A percentile compares a stretch with the other conserved stretches of the same genome.
These are phyloP conservation scores for Crithidia bombi DNA, from an alignment of 208 protist species.

Conservation along the genomic window DNA sequence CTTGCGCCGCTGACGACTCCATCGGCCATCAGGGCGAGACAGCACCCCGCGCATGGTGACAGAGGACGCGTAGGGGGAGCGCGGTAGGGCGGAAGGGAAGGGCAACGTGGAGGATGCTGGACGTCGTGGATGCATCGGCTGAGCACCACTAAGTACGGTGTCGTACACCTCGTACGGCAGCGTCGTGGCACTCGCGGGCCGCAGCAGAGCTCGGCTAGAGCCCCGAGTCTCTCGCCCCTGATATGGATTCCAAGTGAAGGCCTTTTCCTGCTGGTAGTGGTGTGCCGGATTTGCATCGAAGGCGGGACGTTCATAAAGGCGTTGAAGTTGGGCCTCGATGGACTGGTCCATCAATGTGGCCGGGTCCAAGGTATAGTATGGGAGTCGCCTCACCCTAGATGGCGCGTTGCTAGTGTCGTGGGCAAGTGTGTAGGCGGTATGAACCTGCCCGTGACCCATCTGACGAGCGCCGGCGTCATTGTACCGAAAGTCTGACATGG, in stretches of 20 bases:
- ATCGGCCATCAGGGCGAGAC: neutral
- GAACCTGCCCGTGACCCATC: neutral
- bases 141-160: too few species aligned
- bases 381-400: neutral
- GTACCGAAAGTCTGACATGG: conserved; percentile 2
- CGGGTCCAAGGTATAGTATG: conserved; percentile 22
- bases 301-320: conserved; percentile 6
- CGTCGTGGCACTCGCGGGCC: neutral
- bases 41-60: neutral
- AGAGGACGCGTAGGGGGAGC: neutral
- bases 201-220: neutral
- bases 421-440: neutral
- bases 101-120: neutral
- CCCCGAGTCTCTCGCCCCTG: neutral
- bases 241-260: neutral
- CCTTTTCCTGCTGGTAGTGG: neutral
- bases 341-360: conserved; percentile 15
- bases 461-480: neutral
- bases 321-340: conserved; percentile 18
- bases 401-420: neutral
- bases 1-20: conserved; percentile 23
- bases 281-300: neutral
- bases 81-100: neutral
- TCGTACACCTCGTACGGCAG: neutral
- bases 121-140: neutral